Conservation (phyloP, 148 eudicot species). For the Camellia lanceoleosa region DNA sequence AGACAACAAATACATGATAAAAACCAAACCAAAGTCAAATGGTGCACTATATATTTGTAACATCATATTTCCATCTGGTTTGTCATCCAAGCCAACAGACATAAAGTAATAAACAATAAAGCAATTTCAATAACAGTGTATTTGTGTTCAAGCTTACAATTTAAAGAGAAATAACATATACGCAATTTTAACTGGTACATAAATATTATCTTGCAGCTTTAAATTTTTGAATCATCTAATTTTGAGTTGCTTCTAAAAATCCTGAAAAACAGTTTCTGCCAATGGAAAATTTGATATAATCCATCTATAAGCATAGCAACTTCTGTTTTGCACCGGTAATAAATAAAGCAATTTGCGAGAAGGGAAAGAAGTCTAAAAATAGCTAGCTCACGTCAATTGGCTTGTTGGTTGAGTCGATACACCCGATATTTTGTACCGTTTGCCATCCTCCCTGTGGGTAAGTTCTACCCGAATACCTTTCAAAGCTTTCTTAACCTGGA, state of each 20-base stretch:
- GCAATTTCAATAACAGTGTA: background rate
- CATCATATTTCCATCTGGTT: background rate
- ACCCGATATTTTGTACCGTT: slow-evolving; percentile 44
- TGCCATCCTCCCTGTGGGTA: slow-evolving; percentile 27
- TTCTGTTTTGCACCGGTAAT: background rate
- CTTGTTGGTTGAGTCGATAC: slow-evolving; percentile 38
- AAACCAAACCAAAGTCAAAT: background rate
- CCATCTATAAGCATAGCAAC: background rate
- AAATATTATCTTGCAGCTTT: background rate
- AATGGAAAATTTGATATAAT: background rate
- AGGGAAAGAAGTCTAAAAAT: background rate
- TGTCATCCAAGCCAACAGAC: too few relatives aligned
- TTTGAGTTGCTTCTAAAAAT: background rate
- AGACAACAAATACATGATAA: background rate
- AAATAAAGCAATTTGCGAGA: background rate
- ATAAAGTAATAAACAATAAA: background rate
- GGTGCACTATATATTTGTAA: too few relatives aligned
- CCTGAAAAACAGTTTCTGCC: background rate
- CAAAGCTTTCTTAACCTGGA: slow-evolving; percentile 58
- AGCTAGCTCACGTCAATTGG: slow-evolving; percentile 47
- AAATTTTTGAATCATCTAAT: background rate
- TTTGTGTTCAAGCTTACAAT: too few relatives aligned
- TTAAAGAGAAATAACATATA: too few relatives aligned
- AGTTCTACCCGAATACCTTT: slow-evolving; percentile 53
- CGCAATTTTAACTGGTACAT: too few relatives aligned